These are phyloP conservation scores for Ilyonectria mors-panacis DNA, from an alignment of 2,329 filamentous ascomycete species.

Conservation along the genomic window DNA sequence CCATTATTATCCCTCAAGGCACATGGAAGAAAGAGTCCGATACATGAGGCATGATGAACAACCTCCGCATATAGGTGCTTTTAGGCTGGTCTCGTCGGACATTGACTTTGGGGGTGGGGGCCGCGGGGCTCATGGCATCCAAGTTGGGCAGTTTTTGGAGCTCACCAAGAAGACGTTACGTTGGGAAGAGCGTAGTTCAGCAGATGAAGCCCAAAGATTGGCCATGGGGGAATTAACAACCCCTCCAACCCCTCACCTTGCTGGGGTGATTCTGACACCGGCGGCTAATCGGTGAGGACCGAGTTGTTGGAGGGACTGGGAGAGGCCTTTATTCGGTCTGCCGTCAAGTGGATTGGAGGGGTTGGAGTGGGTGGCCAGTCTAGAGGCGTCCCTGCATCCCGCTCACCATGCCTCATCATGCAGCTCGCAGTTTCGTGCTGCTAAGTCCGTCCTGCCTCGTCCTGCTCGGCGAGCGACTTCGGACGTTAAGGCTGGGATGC, in stretches of 20 bases:
- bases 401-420: slow-evolving; percentile 1
- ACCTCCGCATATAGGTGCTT: background rate
- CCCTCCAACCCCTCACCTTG: slow-evolving; percentile 30
- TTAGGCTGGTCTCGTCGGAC: slow-evolving; percentile 11
- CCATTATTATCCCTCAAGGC: slow-evolving; percentile 3
- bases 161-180: slow-evolving; percentile 30
- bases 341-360: background rate
- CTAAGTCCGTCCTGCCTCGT: slow-evolving; percentile 24
- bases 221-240: slow-evolving; percentile 30
- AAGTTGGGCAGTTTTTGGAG: slow-evolving; percentile 38
- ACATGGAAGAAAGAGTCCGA: slow-evolving; percentile 12
- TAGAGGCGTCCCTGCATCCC: background rate
- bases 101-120: slow-evolving; percentile 37
- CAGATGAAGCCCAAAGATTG: slow-evolving; percentile 32
- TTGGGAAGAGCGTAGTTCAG: slow-evolving; percentile 17
- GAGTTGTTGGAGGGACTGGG: background rate
- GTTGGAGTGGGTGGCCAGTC: background rate
- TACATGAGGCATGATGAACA: slow-evolving; percentile 7
- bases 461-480: slow-evolving; percentile 45
- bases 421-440: background rate
- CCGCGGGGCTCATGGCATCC: slow-evolving; percentile 26
- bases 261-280: slow-evolving; percentile 35
- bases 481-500: slow-evolving; percentile 42
- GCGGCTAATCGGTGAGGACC: slow-evolving; percentile 25
- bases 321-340: background rate